Evolutionary conservation across 2,329 filamentous ascomycete species (phyloP).

Genomic region (Rutstroemia sp.): DNA sequence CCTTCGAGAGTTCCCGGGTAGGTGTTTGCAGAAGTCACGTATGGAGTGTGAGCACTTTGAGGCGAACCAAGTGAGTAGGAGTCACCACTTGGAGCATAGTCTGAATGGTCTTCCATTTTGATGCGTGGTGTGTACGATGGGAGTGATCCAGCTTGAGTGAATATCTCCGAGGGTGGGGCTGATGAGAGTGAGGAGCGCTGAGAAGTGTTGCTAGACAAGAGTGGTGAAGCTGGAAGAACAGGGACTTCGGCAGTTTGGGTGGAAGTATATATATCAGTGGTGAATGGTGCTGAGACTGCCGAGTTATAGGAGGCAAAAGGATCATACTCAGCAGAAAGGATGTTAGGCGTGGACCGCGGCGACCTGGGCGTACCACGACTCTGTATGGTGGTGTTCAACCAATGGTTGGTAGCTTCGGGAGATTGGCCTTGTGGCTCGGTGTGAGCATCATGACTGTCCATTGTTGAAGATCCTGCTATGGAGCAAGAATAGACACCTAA

Average conservation of each 20-base stretch:
- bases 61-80: conserved; percentile 24
- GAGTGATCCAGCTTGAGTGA: conserved; percentile 25
- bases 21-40: conserved; percentile 18
- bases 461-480: conserved; percentile 23
- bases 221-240: conserved; percentile 25
- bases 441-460: conserved; percentile 15
- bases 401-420: conserved; percentile 20
- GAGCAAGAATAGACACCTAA: conserved; percentile 27
- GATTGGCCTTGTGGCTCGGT: conserved; percentile 18
- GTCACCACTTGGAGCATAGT: conserved; percentile 21
- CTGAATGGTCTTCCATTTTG: conserved; percentile 29
- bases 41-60: conserved; percentile 17
- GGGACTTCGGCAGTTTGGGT: conserved; percentile 32
- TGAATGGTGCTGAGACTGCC: conserved; percentile 36
- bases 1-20: conserved; percentile 26
- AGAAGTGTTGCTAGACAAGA: conserved; percentile 26
- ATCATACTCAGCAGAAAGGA: conserved; percentile 44
- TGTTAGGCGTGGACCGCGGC: conserved; percentile 32
- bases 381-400: conserved; percentile 22
- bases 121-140: conserved; percentile 26
- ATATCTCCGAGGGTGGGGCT: conserved; percentile 27
- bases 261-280: conserved; percentile 38
- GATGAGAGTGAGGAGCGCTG: conserved; percentile 30
- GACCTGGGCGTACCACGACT: conserved; percentile 22
- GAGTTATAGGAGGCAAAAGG: conserved; percentile 42